phyloP scores from a whole-genome alignment of 2,329 filamentous ascomycete species.

The Penicillium sp. region DNA sequence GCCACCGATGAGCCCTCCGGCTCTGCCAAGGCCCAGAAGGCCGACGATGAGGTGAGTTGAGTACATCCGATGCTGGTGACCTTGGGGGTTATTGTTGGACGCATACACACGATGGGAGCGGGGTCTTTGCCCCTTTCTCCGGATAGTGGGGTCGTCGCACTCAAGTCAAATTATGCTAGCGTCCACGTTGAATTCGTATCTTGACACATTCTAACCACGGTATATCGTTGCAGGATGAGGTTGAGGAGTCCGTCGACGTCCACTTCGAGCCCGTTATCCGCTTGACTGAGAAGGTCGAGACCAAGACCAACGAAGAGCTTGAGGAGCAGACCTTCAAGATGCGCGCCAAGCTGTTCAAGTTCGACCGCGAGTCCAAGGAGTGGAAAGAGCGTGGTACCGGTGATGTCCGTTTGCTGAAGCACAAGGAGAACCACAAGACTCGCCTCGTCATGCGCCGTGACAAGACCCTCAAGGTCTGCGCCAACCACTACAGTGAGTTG shows the following conservation, averaged over 20 bases:
- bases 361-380: slow-evolving; percentile 83
- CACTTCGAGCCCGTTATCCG: slow-evolving; percentile 97
- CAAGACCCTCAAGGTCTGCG: slow-evolving; percentile 99
- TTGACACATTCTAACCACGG: neutral
- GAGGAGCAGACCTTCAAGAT: slow-evolving; percentile 99
- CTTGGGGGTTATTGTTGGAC: slow-evolving; percentile 7
- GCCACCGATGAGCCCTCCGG: slow-evolving; percentile 84
- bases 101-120: slow-evolving; percentile 3
- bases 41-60: slow-evolving; percentile 55
- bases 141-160: slow-evolving; percentile 14
- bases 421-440: slow-evolving; percentile 98
- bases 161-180: neutral
- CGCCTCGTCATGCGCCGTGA: slow-evolving; percentile 97
- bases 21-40: slow-evolving; percentile 75
- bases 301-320: slow-evolving; percentile 95
- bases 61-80: slow-evolving; percentile 14
- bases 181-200: neutral
- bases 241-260: slow-evolving; percentile 83
- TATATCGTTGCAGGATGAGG: slow-evolving; percentile 56
- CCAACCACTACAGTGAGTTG: slow-evolving; percentile 92
- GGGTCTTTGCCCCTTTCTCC: slow-evolving; percentile 13
- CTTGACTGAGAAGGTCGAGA: slow-evolving; percentile 94
- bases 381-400: slow-evolving; percentile 99
- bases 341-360: slow-evolving; percentile 99
- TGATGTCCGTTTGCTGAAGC: slow-evolving; percentile 93